Evolutionary conservation across 2,329 filamentous ascomycete genomes (phyloP), one percentile per base, ranked within the genome.

Genomic region (Macrophomina pseudophaseolina): DNA sequence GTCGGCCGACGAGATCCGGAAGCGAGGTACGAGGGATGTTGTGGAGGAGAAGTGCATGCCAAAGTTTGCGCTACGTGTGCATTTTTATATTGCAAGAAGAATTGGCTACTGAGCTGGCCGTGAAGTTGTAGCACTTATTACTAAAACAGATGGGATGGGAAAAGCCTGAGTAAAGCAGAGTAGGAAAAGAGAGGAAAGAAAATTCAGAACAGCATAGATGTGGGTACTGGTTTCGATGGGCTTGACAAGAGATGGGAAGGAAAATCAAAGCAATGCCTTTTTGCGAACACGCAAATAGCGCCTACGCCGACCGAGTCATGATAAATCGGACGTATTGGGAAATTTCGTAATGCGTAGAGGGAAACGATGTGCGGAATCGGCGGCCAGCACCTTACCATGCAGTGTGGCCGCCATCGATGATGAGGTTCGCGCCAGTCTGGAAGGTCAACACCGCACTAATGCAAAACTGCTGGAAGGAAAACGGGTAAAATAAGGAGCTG

Each of bases 401-500:
- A 1, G 75, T 75, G 5, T 71, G 73, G 5, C 76, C 76, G 32
- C 75, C 76, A 64, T 79, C 75, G 12, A 78, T 73, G 65, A 74
- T 72, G 64, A 77, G 52, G 46, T 78, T 74, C 38, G 72, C 69
- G 1, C 73, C 76, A 23, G 75, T 78, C 72, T 74, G 42, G 7
- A 58, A 49, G 44, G 52, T 54, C 48, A 14, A 44, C 18, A 32
- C n/a, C 7, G 48, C 8, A 30, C 46, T 23, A 11, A 32, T 16
- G 23, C 23, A 16, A 23, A 23, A 23, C 1, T 23, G 53, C 8
- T 7, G 28, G 18, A 66, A 33, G 12, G 23, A 11, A 8, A 28
- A n/a, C 7, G 28, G 35, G 12, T 38, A 12, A 18, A 16, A 23
- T 23, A 23, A 23, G 42, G 7, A 38, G 16, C 5, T 38, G 52